Percentiles rank a stretch among this genome's conserved stretches.
phyloP scores from a whole-genome alignment of 148 eudicot genomes.

The Fagopyrum homotropicum region DNA sequence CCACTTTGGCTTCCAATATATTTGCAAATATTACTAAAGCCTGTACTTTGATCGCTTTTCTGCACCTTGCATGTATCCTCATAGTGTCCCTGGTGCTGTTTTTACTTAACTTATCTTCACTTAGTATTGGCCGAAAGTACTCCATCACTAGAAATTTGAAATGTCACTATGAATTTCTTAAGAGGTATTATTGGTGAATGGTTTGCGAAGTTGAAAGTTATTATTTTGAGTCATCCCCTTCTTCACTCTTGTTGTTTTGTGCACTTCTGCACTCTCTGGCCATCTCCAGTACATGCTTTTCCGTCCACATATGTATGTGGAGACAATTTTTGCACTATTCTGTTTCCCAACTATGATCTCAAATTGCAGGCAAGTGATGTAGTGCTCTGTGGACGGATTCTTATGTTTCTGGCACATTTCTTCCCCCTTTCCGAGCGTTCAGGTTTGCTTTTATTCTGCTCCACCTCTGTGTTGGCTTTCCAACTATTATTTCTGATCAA shows the following conservation, averaged over 20 bases:
- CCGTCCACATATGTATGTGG: not conserved
- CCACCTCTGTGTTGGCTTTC: not conserved
- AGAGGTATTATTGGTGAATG: not conserved
- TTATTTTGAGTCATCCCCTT: not conserved
- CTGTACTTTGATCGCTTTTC: not conserved
- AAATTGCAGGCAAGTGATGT: constrained; percentile 90
- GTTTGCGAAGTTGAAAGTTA: not conserved
- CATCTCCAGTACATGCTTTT: constrained; percentile 1
- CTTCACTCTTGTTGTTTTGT: constrained; percentile 1
- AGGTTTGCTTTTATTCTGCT: constrained; percentile 34
- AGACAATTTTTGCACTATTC: not conserved
- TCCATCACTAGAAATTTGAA: not conserved
- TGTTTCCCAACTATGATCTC: not conserved
- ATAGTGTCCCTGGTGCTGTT: not conserved
- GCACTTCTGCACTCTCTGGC: not conserved
- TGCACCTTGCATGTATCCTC: not conserved
- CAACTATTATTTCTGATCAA: constrained; percentile 1
- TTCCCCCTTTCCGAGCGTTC: constrained; percentile 98
- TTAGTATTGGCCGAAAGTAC: not conserved
- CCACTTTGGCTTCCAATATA: not conserved
- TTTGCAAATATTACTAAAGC: not conserved
- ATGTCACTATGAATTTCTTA: not conserved
- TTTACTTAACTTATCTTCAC: not conserved
- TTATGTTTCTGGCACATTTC: constrained; percentile 98
- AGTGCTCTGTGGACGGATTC: constrained; percentile 94